Evolutionary conservation across 192 early-diverging fungal genomes (phyloP), one percentile per base, ranked within the genome.

Genomic region (Podila clonocystis): DNA sequence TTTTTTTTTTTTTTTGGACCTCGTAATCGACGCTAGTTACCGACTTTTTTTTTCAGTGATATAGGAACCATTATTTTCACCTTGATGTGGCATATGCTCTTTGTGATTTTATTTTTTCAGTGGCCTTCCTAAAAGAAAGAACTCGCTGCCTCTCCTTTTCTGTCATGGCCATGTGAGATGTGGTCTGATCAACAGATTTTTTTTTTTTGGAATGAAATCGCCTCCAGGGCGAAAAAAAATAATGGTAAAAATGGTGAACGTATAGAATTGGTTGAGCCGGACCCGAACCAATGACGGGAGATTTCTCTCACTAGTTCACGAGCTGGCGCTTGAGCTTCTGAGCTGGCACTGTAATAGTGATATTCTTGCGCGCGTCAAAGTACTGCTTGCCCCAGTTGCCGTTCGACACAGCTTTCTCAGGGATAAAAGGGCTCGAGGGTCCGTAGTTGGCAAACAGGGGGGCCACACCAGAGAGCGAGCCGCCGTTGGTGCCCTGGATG

Each of bases 381-480:
- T 86, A 73, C 4, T 85, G 67, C 31, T 85, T 66, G 9, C 86
- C 87, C 62, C 84, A 86, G 68, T 87, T 82, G 48, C 85, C 83
- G 41, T 80, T 57, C 5, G 49, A 50, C 22, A 80, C 82, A 29
- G 84, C 79, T 22, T 82, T 84, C 82, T 88, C 89, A 33, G 84
- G 83, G 62, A 90, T 90, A 15, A 68, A 67, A 5, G 87, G 87
- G 68, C 83, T 86, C 2, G 62, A 65, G 19, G 83, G 84, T 22
- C 83, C 60, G 63, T 88, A 88, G 83, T 90, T 90, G 34, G 89
- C 85, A 19, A 85, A 77, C 12, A 88, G 63, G 58, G 88, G 83
- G 17, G 84, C 74, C 0, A 84, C 84, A 12, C 86, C 89, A 4
- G 85, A 82, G 75, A 87, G 75, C 20, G 83, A 70, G 19, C 79